phyloP scores from a whole-genome alignment of 441 rosid species.

The Gossypium schwendimanii region DNA sequence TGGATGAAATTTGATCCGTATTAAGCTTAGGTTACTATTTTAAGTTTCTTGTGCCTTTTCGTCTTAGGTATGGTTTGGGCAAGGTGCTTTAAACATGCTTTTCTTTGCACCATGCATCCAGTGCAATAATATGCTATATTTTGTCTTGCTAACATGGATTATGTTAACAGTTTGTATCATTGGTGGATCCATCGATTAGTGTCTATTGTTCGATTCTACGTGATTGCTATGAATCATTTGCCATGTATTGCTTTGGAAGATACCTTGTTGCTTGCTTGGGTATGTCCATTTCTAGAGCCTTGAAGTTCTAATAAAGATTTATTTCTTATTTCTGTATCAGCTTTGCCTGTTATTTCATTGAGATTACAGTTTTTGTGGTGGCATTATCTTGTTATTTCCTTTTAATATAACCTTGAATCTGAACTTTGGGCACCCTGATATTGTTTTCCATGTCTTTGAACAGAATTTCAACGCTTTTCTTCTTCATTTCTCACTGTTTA shows the following conservation, averaged over 20 bases:
- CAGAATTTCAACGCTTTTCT: not conserved
- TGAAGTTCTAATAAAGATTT: not conserved
- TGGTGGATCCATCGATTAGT: slow-evolving; percentile 83
- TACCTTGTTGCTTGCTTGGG: slow-evolving; percentile 64
- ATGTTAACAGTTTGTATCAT: slow-evolving; percentile 66
- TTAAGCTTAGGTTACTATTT: not conserved
- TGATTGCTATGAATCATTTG: slow-evolving; percentile 65
- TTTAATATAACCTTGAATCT: not conserved
- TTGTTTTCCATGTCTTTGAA: not conserved
- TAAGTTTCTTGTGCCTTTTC: not conserved
- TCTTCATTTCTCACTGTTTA: not conserved
- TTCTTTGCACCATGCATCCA: not conserved
- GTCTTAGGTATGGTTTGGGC: not conserved
- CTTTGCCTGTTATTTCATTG: not conserved
- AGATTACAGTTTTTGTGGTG: not conserved
- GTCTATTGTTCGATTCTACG: slow-evolving; percentile 87
- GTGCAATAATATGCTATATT: not conserved
- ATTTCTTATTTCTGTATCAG: slow-evolving; percentile 8
- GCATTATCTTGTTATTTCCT: not conserved
- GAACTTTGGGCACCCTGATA: not conserved
- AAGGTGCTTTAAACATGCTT: not conserved
- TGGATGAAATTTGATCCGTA: not conserved
- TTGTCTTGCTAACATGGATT: slow-evolving; percentile 11
- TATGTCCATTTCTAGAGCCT: slow-evolving; percentile 29
- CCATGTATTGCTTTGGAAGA: slow-evolving; percentile 99